A percentile compares a stretch with the other conserved stretches of the same genome.
Conservation (phyloP, 2,329 filamentous ascomycete genomes). For the Nemania sp. region DNA sequence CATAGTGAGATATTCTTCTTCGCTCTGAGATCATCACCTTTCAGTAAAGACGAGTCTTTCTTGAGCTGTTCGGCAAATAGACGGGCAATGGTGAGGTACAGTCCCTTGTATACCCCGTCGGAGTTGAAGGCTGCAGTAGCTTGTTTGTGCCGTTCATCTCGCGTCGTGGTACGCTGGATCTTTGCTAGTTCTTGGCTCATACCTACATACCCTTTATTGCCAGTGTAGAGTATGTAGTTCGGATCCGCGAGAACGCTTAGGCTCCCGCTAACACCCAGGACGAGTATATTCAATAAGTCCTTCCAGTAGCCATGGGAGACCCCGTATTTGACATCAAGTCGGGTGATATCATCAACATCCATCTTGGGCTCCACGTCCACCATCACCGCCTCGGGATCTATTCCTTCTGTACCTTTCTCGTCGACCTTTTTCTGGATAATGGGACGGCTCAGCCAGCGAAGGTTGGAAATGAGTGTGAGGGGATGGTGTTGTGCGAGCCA, state of each 20-base stretch:
- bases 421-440: slow-evolving; percentile 57
- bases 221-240: slow-evolving; percentile 44
- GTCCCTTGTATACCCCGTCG: slow-evolving; percentile 51
- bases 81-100: slow-evolving; percentile 57
- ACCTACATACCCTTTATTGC: slow-evolving; percentile 27
- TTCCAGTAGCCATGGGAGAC: slow-evolving; percentile 66
- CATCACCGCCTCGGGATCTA: slow-evolving; percentile 40
- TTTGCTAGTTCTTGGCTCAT: slow-evolving; percentile 21
- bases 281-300: slow-evolving; percentile 61
- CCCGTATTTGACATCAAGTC: slow-evolving; percentile 50
- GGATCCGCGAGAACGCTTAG: slow-evolving; percentile 48
- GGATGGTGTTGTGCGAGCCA: slow-evolving; percentile 61
- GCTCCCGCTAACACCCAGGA: slow-evolving; percentile 52
- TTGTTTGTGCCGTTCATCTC: slow-evolving; percentile 45
- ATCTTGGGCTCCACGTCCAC: slow-evolving; percentile 40
- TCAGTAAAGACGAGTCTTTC: slow-evolving; percentile 48
- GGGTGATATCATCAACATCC: slow-evolving; percentile 41
- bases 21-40: slow-evolving; percentile 44
- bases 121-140: slow-evolving; percentile 47
- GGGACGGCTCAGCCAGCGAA: slow-evolving; percentile 59
- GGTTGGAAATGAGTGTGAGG: slow-evolving; percentile 54
- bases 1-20: slow-evolving; percentile 56
- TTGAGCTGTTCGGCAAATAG: slow-evolving; percentile 60
- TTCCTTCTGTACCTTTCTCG: slow-evolving; percentile 38
- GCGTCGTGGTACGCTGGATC: slow-evolving; percentile 36